Base-by-base conservation (phyloP, 108 stramenopile species). In the Epithemia pelagica region DNA sequence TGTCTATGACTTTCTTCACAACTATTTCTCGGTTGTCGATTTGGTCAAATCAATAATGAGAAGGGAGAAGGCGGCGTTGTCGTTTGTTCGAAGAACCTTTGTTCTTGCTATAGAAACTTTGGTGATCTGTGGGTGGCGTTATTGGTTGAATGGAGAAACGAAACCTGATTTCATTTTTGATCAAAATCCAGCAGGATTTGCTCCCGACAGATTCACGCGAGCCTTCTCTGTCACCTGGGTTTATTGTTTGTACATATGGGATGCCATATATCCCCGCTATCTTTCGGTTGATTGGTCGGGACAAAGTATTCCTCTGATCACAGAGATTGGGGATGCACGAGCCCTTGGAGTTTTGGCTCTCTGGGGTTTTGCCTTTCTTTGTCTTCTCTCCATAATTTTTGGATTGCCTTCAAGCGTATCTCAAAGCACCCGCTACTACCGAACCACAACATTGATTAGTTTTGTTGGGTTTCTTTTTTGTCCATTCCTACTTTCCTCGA, bases 121-220 rank as follows among this genome's bases (percentile, higher is more conserved):
- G 24, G 22, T 67, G 2, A 70, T 82, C 8, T 67, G 62, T 0
- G 51, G 32, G 2, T 74, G 69, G 69, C 68, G 82, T 8, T 74
- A 78, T 29, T 65, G 74, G 46, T 61, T 82, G 31, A 82, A 82
- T 69, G 82, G 82, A 46, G 82, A 82, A 74, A 71, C 74, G 26
- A 63, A 51, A 10, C 82, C 82, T 2, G 82, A 82, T 32, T 82
- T 82, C 65, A 71, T 82, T 30, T 68, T 61, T 18, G 78, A 69
- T 53, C 82, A 82, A 59, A 82, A 82, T 74, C 82, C 82, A 32
- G 82, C 82, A n/a, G 82, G 78, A 28, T 82, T 82, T 68, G 71
- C 82, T 8, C 28, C 71, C 52, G 78, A 82, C 70, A 68, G 78
- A 22, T 78, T 82, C 55, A 82, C 82, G 0, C 68, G 82, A 58